phyloP scores from a whole-genome alignment of 768 basidiomycete genomes.

The Albatrellus ellisii region DNA sequence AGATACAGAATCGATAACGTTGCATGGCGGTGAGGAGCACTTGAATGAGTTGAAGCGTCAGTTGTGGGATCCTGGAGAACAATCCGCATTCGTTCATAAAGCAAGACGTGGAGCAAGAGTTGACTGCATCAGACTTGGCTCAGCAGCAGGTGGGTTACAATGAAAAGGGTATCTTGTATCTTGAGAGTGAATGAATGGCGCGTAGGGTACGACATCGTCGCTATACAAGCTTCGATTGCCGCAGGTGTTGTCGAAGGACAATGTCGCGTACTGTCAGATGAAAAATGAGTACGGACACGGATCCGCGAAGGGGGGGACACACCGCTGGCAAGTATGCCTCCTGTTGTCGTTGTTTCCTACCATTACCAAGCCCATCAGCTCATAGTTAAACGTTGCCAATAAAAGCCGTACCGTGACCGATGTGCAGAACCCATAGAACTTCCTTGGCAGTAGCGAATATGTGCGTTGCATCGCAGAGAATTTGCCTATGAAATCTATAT shows the following conservation, averaged over 20 bases:
- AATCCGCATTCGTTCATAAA: too few relatives aligned
- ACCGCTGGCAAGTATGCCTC: conserved; percentile 70
- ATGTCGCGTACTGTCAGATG: conserved; percentile 12
- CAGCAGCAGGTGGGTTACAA: too few relatives aligned
- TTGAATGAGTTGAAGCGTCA: too few relatives aligned
- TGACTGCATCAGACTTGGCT: too few relatives aligned
- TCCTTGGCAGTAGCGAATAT: conserved; percentile 58
- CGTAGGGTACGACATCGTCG: background rate
- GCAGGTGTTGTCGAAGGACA: conserved; percentile 12
- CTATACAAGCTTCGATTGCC: conserved; percentile 10
- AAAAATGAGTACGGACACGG: conserved; percentile 6
- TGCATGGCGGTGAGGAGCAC: too few relatives aligned
- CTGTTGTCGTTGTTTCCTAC: conserved; percentile 58
- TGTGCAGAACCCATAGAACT: conserved; percentile 70
- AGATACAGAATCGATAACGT: too few relatives aligned
- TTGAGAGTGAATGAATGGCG: background rate
- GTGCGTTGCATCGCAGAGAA: conserved; percentile 68
- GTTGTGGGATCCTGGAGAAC: too few relatives aligned
- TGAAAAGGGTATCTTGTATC: too few relatives aligned
- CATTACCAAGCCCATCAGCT: too few relatives aligned
- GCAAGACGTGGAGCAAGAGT: too few relatives aligned
- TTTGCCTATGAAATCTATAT: conserved; percentile 49
- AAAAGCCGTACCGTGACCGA: conserved; percentile 45
- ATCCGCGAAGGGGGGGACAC: conserved; percentile 15
- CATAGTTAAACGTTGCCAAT: too few relatives aligned